Conservation (phyloP, 2,329 filamentous ascomycete species). For the Phymatotrichopsis omnivora region DNA sequence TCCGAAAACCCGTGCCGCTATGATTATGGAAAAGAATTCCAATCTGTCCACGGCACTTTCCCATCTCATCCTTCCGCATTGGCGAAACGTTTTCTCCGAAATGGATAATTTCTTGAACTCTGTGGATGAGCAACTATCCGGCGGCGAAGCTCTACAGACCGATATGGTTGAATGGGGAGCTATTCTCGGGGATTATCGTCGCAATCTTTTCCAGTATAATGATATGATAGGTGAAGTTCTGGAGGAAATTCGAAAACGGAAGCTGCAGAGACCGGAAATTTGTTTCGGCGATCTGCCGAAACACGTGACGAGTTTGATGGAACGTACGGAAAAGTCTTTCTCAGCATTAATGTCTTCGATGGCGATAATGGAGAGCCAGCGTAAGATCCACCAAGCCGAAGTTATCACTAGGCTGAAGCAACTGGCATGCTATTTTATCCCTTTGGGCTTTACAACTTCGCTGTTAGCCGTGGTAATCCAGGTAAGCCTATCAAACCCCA, state of each 20-base stretch:
- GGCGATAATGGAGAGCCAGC: conserved; percentile 33
- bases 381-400: conserved; percentile 35
- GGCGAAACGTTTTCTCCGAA: conserved; percentile 27
- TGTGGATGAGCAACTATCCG: conserved; percentile 29
- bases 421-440: conserved; percentile 41
- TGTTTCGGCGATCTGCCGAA: conserved; percentile 1
- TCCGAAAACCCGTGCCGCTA: too few relatives aligned
- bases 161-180: conserved; percentile 31
- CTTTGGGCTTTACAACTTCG: conserved; percentile 38
- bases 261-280: neutral
- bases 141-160: conserved; percentile 32
- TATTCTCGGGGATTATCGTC: conserved; percentile 26
- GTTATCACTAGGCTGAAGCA: conserved; percentile 37
- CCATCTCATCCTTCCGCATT: too few relatives aligned
- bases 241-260: conserved; percentile 10
- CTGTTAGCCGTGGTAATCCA: conserved; percentile 40
- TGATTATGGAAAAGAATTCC: too few relatives aligned
- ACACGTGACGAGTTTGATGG: conserved; percentile 11
- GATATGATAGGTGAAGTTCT: too few relatives aligned
- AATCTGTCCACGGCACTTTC: too few relatives aligned
- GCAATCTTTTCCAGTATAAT: conserved; percentile 24
- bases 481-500: conserved; percentile 2
- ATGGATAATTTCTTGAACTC: conserved; percentile 29
- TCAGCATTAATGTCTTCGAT: conserved; percentile 36
- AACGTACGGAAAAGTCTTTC: conserved; percentile 29